These are phyloP conservation scores for Arthrocladium fulminans DNA, from an alignment of 2,329 filamentous ascomycete genomes.

Conservation along the genomic window DNA sequence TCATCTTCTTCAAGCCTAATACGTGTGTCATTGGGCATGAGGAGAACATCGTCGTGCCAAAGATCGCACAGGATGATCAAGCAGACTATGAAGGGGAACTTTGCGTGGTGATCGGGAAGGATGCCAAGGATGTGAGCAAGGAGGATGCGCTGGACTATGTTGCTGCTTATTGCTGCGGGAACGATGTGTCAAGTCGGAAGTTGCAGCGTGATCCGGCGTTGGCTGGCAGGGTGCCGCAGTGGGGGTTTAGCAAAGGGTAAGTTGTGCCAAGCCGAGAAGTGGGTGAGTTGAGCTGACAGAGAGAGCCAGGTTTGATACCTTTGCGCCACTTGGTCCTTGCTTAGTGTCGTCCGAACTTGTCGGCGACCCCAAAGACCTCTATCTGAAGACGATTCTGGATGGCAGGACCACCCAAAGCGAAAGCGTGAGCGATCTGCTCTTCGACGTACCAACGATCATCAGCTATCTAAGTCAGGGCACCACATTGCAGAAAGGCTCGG, in stretches of 20 bases:
- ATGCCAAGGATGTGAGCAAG: conserved; percentile 37
- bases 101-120: conserved; percentile 47
- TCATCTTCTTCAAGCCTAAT: conserved; percentile 18
- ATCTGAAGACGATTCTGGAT: conserved; percentile 41
- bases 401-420: conserved; percentile 44
- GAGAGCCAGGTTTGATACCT: too few species aligned
- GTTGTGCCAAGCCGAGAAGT: conserved; percentile 54
- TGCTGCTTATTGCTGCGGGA: conserved; percentile 50
- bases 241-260: too few species aligned
- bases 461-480: conserved; percentile 41
- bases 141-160: conserved; percentile 43
- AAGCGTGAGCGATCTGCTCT: conserved; percentile 44
- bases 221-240: too few species aligned
- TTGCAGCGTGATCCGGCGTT: conserved; percentile 48
- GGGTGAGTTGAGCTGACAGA: conserved; percentile 40
- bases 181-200: conserved; percentile 49
- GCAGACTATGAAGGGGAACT: conserved; percentile 53
- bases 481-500: conserved; percentile 44
- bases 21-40: conserved; percentile 44
- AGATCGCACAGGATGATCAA: conserved; percentile 41
- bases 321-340: too few species aligned
- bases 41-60: conserved; percentile 39
- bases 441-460: conserved; percentile 40
- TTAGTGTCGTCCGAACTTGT: too few species aligned
- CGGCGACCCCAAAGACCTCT: conserved; percentile 34